Evolutionary conservation across 1,284 basidiomycete genomes (phyloP).

Genomic region (Leccinum fallax): DNA sequence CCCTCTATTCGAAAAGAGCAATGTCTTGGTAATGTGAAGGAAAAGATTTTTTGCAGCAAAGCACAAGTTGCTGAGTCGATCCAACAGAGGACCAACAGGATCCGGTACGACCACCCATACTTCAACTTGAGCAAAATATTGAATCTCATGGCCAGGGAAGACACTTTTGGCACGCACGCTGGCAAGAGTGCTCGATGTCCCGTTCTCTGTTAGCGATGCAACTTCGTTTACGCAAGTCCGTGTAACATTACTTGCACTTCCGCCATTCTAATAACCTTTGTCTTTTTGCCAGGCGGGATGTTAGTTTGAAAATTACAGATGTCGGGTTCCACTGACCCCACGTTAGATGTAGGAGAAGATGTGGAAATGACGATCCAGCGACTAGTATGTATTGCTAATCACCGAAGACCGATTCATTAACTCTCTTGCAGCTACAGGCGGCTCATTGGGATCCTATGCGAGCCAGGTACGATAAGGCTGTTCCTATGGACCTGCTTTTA

Average conservation of each 20-base stretch:
- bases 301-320: constrained; percentile 42
- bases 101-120: constrained; percentile 52
- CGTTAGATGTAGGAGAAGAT: constrained; percentile 88
- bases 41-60: constrained; percentile 1
- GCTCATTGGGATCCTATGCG: constrained; percentile 86
- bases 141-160: constrained; percentile 61
- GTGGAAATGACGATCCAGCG: constrained; percentile 89
- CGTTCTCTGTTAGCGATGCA: constrained; percentile 88
- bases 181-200: constrained; percentile 86
- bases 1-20: constrained; percentile 89
- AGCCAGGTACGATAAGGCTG: constrained; percentile 53
- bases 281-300: constrained; percentile 65
- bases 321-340: constrained; percentile 14
- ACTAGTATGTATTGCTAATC: constrained; percentile 49
- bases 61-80: constrained; percentile 12
- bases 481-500: background rate
- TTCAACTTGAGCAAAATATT: constrained; percentile 1
- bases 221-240: constrained; percentile 79
- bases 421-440: constrained; percentile 65
- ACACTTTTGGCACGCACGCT: constrained; percentile 85
- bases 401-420: background rate
- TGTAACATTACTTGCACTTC: constrained; percentile 12
- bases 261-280: constrained; percentile 12
- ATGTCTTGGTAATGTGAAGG: constrained; percentile 78
- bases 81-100: constrained; percentile 75